These are phyloP conservation scores for Blastocladiella britannica DNA, from an alignment of 192 early-diverging fungal genomes.

Conservation along the genomic window DNA sequence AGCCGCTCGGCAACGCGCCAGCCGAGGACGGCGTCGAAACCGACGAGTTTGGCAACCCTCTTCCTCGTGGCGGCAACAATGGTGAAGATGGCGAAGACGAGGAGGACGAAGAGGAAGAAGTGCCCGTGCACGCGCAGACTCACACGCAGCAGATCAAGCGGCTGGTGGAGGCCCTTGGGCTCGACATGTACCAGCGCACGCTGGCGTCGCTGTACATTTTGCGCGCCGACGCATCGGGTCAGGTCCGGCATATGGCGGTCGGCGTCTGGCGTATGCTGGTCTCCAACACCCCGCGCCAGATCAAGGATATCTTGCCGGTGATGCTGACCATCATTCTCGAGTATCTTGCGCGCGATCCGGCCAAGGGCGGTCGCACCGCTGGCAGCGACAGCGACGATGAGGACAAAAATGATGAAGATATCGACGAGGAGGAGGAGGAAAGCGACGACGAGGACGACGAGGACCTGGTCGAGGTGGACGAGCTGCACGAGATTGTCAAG, in stretches of 20 bases:
- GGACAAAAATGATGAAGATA: too few relatives aligned
- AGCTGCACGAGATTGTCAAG: conserved; percentile 69
- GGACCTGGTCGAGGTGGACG: not conserved
- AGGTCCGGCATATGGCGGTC: conserved; percentile 73
- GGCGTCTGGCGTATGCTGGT: conserved; percentile 93
- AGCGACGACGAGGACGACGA: not conserved
- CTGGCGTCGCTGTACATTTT: conserved; percentile 83
- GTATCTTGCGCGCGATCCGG: conserved; percentile 73
- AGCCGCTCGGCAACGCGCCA: conserved; percentile 7
- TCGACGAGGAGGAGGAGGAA: not conserved
- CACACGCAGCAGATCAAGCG: conserved; percentile 1
- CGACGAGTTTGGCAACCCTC: conserved; percentile 30
- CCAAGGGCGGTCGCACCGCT: conserved; percentile 80
- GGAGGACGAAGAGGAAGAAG: not conserved
- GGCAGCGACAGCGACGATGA: not conserved
- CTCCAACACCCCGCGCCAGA: conserved; percentile 83
- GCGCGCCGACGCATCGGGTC: conserved; percentile 50
- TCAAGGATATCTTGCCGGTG: conserved; percentile 77
- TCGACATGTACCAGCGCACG: conserved; percentile 62
- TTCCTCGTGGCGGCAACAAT: too few relatives aligned
- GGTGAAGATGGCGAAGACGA: conserved; percentile 20
- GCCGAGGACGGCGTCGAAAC: conserved; percentile 31
- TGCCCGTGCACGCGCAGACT: conserved; percentile 5
- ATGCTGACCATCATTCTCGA: conserved; percentile 90
- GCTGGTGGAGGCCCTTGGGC: conserved; percentile 60